A percentile compares a stretch with the other conserved stretches of the same genome.
phyloP scores from a whole-genome alignment of 2,329 filamentous ascomycete genomes.

The Dactylellina haptotyla region DNA sequence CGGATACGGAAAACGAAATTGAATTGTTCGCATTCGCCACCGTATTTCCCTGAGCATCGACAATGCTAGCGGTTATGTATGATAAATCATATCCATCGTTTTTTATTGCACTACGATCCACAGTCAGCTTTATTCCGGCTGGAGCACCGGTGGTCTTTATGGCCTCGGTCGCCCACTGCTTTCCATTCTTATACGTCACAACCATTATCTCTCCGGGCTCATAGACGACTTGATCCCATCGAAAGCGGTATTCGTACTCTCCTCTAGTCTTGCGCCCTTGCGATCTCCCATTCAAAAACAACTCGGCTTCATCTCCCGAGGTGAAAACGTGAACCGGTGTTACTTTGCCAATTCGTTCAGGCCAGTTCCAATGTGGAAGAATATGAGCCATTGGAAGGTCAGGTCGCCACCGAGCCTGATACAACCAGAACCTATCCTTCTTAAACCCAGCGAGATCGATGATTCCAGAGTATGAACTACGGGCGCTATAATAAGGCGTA shows the following conservation, averaged over 20 bases:
- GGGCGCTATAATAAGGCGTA: conserved; percentile 64
- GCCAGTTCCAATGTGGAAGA: conserved; percentile 70
- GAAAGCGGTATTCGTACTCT: conserved; percentile 64
- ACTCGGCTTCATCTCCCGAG: conserved; percentile 67
- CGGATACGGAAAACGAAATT: conserved; percentile 64
- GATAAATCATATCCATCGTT: conserved; percentile 65
- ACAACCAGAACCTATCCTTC: conserved; percentile 69
- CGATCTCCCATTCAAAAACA: conserved; percentile 67
- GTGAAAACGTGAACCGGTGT: conserved; percentile 69
- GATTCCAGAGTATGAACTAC: conserved; percentile 69
- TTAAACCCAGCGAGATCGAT: conserved; percentile 69
- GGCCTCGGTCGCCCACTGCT: conserved; percentile 64
- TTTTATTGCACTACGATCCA: conserved; percentile 62
- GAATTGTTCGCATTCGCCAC: conserved; percentile 63
- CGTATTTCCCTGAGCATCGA: conserved; percentile 63
- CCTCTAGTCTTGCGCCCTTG: conserved; percentile 62
- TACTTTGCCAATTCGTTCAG: conserved; percentile 63
- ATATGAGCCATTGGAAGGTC: conserved; percentile 66
- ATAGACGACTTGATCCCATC: conserved; percentile 67
- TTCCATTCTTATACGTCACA: conserved; percentile 65
- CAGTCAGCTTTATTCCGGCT: conserved; percentile 61
- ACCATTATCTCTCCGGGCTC: conserved; percentile 65
- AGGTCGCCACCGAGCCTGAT: conserved; percentile 68
- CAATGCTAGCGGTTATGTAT: conserved; percentile 64
- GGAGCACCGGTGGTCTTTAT: conserved; percentile 63